Conservation (phyloP, 2,329 filamentous ascomycete species). For the Mycosphaerella sp. region DNA sequence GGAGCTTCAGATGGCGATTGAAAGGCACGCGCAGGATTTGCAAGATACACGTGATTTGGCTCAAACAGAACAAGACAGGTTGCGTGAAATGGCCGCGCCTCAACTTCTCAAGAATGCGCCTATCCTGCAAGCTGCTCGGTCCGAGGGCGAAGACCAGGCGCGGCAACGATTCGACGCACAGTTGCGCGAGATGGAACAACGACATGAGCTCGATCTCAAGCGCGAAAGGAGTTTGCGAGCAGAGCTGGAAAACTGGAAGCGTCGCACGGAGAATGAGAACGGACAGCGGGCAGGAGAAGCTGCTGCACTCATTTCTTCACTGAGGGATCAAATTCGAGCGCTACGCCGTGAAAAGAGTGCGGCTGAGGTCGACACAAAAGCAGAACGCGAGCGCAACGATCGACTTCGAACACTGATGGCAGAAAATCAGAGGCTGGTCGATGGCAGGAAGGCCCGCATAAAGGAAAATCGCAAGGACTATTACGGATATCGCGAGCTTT, state of each 20-base stretch:
- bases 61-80: background rate
- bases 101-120: conserved; percentile 3
- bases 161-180: background rate
- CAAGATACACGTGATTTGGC: background rate
- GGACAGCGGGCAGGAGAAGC: background rate
- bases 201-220: background rate
- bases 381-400: background rate
- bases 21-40: background rate
- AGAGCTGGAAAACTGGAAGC: background rate
- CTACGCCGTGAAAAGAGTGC: background rate
- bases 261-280: background rate
- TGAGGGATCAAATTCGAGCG: background rate
- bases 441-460: conserved; percentile 2
- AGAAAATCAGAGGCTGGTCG: conserved; percentile 1
- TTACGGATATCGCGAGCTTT: conserved; percentile 13
- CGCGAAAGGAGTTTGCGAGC: background rate
- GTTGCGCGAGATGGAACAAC: background rate
- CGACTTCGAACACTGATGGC: background rate
- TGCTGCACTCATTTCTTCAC: background rate
- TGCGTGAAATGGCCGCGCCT: conserved; percentile 7
- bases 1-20: background rate
- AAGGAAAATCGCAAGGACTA: conserved; percentile 15
- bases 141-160: conserved; percentile 5
- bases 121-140: conserved; percentile 5
- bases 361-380: background rate